Base-by-base conservation (phyloP, 371 early-diverging fungal species). In the Cokeromyces recurvatus region DNA sequence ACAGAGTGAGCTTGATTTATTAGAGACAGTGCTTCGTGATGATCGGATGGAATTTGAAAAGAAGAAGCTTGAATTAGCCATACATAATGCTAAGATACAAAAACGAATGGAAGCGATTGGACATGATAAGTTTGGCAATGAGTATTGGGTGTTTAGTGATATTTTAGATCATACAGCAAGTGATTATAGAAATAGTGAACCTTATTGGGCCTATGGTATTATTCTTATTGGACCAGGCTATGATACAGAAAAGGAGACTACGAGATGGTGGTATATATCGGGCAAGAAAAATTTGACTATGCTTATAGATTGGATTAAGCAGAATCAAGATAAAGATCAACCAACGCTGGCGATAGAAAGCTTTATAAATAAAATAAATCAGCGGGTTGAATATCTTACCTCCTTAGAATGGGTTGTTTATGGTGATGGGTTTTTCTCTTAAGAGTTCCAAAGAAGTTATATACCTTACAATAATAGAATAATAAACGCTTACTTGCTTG, bases 91-190 rank as follows among this genome's bases (percentile, higher is more conserved):
- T 3, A 55, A 48, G 19, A 12, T 48, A 5, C 54, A 52, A 6
- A 55, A 53, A 36, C 53, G 74, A 36, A 34, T 59, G 21, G 43
- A 45, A 17, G 36, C 43, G 12, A 46, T 50, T 15, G 62, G 65
- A 1, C 34, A 8, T 8, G 67, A 66, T 34, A 39, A 36, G 11
- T 34, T 57, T 20, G 66, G 66, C 9, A 73, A 73, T 43, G 51
- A 58, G 21, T 73, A 73, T 46, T 73, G 69, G 69, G 25, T 67
- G 3, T 67, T 73, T 32, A 62, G 47, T 37, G 70, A 73, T 43
- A 36, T 68, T 16, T 17, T 59, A n/a, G 53, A 48, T 38, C 39
- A 32, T 22, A 15, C 43, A 32, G 39, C 29, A 39, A 12, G 32
- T 0, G 59, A 59, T 38, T 36, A 43, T 12, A 48, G 67, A 37